phyloP scores from a whole-genome alignment of 2,329 filamentous ascomycete species.

The Dactylellina leptospora region DNA sequence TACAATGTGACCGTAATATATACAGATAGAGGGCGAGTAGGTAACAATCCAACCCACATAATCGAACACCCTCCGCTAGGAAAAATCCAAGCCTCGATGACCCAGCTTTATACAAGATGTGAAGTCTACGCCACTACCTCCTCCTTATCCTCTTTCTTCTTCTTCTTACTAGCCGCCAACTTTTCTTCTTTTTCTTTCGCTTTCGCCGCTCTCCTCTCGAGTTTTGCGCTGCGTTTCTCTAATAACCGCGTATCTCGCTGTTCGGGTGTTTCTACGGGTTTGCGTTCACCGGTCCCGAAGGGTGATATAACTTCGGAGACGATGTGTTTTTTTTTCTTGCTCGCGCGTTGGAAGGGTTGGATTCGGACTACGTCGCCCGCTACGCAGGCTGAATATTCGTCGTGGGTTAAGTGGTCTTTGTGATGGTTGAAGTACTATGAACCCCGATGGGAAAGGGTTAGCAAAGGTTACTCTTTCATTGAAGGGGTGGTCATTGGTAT shows the following conservation, averaged over 20 bases:
- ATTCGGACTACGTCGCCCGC: slow-evolving; percentile 80
- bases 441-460: too few species aligned
- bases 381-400: slow-evolving; percentile 76
- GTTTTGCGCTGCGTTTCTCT: slow-evolving; percentile 68
- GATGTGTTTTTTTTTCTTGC: slow-evolving; percentile 75
- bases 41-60: not conserved
- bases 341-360: slow-evolving; percentile 71
- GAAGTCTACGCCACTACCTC: slow-evolving; percentile 50
- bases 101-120: too few species aligned
- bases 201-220: slow-evolving; percentile 60
- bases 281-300: slow-evolving; percentile 70
- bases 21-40: not conserved
- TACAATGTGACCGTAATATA: not conserved
- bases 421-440: slow-evolving; percentile 72
- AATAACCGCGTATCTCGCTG: slow-evolving; percentile 67
- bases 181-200: slow-evolving; percentile 54
- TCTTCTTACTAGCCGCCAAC: slow-evolving; percentile 56
- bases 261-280: slow-evolving; percentile 71
- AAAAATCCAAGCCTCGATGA: too few species aligned
- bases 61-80: not conserved
- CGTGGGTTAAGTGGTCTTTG: slow-evolving; percentile 76
- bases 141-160: slow-evolving; percentile 51
- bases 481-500: too few species aligned
- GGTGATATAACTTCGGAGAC: slow-evolving; percentile 79
- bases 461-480: too few species aligned